A percentile compares a stretch with the other conserved stretches of the same genome.
Conservation (phyloP, 75 land plant species). For the Cunninghamia lanceolata region DNA sequence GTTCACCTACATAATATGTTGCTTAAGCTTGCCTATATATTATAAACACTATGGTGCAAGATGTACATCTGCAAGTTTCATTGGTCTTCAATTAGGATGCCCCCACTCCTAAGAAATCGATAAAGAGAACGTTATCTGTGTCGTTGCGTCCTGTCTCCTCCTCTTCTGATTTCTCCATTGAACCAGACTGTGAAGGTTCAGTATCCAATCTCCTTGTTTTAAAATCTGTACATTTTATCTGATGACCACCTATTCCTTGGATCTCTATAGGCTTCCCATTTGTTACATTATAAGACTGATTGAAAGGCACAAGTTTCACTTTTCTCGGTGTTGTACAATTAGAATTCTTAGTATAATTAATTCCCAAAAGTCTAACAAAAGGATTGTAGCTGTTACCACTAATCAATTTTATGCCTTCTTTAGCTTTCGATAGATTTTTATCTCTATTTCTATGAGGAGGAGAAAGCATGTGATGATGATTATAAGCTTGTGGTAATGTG, state of each 20-base stretch:
- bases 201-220: background rate
- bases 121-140: slow-evolving; percentile 19
- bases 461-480: background rate
- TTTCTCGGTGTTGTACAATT: background rate
- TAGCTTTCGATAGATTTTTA: background rate
- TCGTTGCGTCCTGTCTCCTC: background rate
- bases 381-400: background rate
- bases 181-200: background rate
- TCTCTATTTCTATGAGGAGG: background rate
- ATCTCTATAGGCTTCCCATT: background rate
- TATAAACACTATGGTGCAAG: too few relatives aligned
- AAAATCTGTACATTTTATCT: background rate
- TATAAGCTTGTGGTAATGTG: background rate
- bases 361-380: background rate
- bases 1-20: too few relatives aligned
- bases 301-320: background rate
- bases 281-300: background rate
- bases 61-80: background rate
- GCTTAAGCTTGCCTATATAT: too few relatives aligned
- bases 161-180: background rate
- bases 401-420: background rate
- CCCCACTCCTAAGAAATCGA: slow-evolving; percentile 44
- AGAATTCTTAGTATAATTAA: background rate
- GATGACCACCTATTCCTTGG: too few relatives aligned
- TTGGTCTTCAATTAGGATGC: slow-evolving; percentile 10